phyloP scores from a whole-genome alignment of 495 filamentous ascomycete species.

The Aspergillus nidulans region DNA sequence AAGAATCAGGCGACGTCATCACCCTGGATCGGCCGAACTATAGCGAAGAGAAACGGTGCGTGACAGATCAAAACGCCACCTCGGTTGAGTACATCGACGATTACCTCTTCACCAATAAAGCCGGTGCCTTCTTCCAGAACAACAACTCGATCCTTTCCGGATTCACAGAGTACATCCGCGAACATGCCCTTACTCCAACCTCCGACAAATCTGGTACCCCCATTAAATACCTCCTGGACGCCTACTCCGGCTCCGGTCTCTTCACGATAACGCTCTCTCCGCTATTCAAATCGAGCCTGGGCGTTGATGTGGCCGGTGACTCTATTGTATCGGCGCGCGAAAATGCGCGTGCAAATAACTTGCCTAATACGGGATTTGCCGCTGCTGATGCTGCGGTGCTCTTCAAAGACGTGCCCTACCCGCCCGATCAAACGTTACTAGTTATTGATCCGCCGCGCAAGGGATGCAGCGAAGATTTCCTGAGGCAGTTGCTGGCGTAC shows the following conservation, averaged over 20 bases:
- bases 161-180: constrained; percentile 88
- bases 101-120: constrained; percentile 83
- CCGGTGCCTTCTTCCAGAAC: constrained; percentile 96
- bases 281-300: constrained; percentile 65
- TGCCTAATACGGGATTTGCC: constrained; percentile 72
- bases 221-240: constrained; percentile 87
- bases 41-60: constrained; percentile 74
- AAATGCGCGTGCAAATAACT: constrained; percentile 73
- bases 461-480: constrained; percentile 82
- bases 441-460: constrained; percentile 94
- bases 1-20: constrained; percentile 36
- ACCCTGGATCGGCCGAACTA: constrained; percentile 40
- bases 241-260: constrained; percentile 93
- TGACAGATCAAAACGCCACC: constrained; percentile 76
- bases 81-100: constrained; percentile 81
- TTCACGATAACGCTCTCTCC: constrained; percentile 91
- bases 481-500: constrained; percentile 71
- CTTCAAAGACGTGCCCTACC: constrained; percentile 68
- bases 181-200: constrained; percentile 57
- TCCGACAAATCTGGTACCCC: constrained; percentile 28
- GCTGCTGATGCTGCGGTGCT: constrained; percentile 78
- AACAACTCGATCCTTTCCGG: constrained; percentile 95
- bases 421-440: constrained; percentile 75
- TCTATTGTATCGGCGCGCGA: constrained; percentile 69
- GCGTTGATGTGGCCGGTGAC: constrained; percentile 65